A percentile compares a stretch with the other conserved stretches of the same genome.
phyloP scores from a whole-genome alignment of 2,329 filamentous ascomycete genomes.

The Herpotrichia juniperi region DNA sequence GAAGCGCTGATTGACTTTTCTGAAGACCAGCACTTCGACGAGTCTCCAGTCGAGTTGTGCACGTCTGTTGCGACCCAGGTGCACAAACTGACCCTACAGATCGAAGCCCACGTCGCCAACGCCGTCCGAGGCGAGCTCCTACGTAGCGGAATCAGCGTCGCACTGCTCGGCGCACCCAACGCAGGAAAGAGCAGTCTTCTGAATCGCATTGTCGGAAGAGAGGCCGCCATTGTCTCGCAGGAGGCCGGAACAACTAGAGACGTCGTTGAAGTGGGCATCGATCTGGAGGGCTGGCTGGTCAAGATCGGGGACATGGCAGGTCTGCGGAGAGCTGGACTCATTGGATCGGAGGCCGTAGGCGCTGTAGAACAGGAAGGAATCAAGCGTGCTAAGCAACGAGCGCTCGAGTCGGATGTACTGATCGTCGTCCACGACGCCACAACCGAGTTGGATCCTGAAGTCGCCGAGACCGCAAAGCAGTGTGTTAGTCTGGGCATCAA shows the following conservation, averaged over 20 bases:
- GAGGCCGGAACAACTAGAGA: slow-evolving; percentile 95
- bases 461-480: slow-evolving; percentile 58
- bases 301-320: slow-evolving; percentile 96
- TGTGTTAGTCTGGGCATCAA: slow-evolving; percentile 57
- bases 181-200: slow-evolving; percentile 93
- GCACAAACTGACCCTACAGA: slow-evolving; percentile 62
- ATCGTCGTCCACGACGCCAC: slow-evolving; percentile 73
- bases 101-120: slow-evolving; percentile 74
- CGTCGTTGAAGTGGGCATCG: slow-evolving; percentile 88
- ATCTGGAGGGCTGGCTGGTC: slow-evolving; percentile 88
- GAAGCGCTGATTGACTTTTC: slow-evolving; percentile 97
- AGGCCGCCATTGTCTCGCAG: slow-evolving; percentile 92
- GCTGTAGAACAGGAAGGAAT: slow-evolving; percentile 89
- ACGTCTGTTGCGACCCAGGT: slow-evolving; percentile 72
- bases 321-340: slow-evolving; percentile 62
- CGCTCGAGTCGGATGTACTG: slow-evolving; percentile 82
- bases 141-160: slow-evolving; percentile 82
- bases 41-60: slow-evolving; percentile 76
- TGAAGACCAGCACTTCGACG: slow-evolving; percentile 96
- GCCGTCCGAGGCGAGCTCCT: slow-evolving; percentile 83
- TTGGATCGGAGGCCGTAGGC: slow-evolving; percentile 60
- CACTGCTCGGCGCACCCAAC: slow-evolving; percentile 89
- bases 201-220: slow-evolving; percentile 86
- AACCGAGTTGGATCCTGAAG: slow-evolving; percentile 70
- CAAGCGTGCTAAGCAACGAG: slow-evolving; percentile 79